phyloP scores from a whole-genome alignment of 805 yeast species.

The Wickerhamiella alocasiicola region DNA sequence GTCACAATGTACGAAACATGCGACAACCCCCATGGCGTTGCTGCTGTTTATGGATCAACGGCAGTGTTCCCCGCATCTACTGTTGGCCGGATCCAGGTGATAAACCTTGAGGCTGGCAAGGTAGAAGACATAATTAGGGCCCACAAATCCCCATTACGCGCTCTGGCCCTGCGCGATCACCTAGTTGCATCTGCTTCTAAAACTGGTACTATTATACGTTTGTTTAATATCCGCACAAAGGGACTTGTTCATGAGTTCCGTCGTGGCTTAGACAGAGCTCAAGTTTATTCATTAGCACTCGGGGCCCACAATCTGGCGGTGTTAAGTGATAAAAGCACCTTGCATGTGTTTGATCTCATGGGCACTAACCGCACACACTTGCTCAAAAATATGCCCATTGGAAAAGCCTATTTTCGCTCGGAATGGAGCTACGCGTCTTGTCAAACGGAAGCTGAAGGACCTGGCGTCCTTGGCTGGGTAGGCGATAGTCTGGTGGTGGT shows the following conservation, averaged over 20 bases:
- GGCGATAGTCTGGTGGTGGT: conserved; percentile 62
- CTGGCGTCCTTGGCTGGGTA: conserved; percentile 60
- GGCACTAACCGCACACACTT: conserved; percentile 43
- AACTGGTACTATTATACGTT: conserved; percentile 67
- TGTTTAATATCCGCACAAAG: conserved; percentile 58
- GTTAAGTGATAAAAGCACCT: conserved; percentile 75
- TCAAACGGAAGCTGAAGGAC: conserved; percentile 33
- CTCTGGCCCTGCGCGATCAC: conserved; percentile 51
- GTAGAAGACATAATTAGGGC: conserved; percentile 62
- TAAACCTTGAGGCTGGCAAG: conserved; percentile 54
- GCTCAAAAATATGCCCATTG: conserved; percentile 49
- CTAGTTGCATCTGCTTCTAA: conserved; percentile 72
- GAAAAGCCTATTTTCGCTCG: conserved; percentile 64
- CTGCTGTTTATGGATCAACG: conserved; percentile 41
- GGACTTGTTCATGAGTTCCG: conserved; percentile 71
- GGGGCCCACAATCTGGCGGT: conserved; percentile 77
- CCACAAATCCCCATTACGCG: conserved; percentile 53
- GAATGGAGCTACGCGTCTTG: conserved; percentile 81
- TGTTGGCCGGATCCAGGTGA: conserved; percentile 67
- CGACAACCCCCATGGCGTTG: conserved; percentile 50
- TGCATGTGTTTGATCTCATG: conserved; percentile 66
- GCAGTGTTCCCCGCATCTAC: conserved; percentile 70
- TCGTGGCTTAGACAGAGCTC: conserved; percentile 79
- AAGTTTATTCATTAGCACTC: conserved; percentile 70
- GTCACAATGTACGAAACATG: conserved; percentile 53